Percentiles rank a stretch among this genome's conserved stretches.
Conservation (phyloP, 176 grass and related monocot genomes). For the Saccharum spontaneum region DNA sequence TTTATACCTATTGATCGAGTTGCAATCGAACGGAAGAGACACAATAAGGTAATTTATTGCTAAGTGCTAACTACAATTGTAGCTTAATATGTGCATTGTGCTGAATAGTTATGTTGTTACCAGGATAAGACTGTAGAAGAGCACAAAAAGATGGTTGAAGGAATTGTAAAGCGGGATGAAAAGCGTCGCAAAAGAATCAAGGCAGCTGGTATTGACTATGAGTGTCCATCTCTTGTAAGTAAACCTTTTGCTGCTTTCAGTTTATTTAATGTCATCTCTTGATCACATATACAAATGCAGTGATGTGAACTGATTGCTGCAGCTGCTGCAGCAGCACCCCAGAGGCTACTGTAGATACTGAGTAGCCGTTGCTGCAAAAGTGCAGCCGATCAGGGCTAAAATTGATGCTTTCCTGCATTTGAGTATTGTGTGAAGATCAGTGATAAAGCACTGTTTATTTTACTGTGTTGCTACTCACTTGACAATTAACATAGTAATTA, state of each 20-base stretch:
- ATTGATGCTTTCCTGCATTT: neutral
- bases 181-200: conserved; percentile 78
- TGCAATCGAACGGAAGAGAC: conserved; percentile 58
- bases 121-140: conserved; percentile 78
- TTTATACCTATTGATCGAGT: conserved; percentile 53
- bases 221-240: conserved; percentile 87
- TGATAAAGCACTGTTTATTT: neutral
- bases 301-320: neutral
- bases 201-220: conserved; percentile 75
- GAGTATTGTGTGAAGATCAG: no score
- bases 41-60: conserved; percentile 62
- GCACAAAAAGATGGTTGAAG: conserved; percentile 69
- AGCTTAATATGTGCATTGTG: neutral
- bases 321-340: neutral
- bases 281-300: neutral
- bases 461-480: neutral
- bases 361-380: neutral
- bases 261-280: conserved; percentile 5
- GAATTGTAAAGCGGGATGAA: conserved; percentile 75
- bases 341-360: neutral
- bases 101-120: conserved; percentile 12
- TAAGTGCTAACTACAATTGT: conserved; percentile 24
- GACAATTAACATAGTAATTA: neutral
- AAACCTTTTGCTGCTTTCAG: conserved; percentile 4
- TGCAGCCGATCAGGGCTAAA: neutral